phyloP scores from a whole-genome alignment of 305 asterid genomes.

The Andrographis paniculata region DNA sequence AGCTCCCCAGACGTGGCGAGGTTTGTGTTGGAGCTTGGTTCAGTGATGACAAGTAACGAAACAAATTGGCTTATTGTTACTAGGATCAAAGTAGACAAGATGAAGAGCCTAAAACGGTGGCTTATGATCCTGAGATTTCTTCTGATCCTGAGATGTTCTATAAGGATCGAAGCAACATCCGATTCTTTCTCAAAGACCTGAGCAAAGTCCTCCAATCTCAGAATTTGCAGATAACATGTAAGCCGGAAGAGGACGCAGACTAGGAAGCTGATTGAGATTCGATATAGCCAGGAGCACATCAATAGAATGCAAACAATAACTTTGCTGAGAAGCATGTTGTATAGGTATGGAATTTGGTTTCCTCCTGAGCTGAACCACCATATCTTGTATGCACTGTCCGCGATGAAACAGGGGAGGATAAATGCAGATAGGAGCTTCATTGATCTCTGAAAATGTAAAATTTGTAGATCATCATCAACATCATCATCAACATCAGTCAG shows the following conservation, averaged over 20 bases:
- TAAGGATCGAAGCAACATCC: conserved; percentile 54
- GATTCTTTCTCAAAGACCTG: conserved; percentile 56
- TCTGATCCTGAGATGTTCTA: conserved; percentile 78
- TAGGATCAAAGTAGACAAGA: conserved; percentile 48
- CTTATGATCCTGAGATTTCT: conserved; percentile 72
- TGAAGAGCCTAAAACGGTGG: conserved; percentile 75
- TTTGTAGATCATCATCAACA: neutral
- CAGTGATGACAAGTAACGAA: conserved; percentile 53
- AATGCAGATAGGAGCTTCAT: conserved; percentile 68
- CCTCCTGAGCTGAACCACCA: conserved; percentile 93
- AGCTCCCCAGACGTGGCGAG: conserved; percentile 72
- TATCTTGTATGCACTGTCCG: conserved; percentile 58
- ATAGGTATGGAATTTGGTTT: conserved; percentile 60
- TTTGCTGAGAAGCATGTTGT: conserved; percentile 52
- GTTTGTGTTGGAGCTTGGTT: conserved; percentile 37
- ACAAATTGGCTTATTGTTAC: conserved; percentile 75
- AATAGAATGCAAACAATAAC: conserved; percentile 44
- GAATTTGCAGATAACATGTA: conserved; percentile 65
- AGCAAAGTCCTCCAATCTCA: conserved; percentile 70
- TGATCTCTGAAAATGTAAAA: conserved; percentile 56
- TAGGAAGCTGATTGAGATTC: conserved; percentile 61
- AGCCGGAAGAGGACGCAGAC: conserved; percentile 83
- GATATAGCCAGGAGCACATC: conserved; percentile 76
- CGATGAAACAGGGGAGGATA: conserved; percentile 73
- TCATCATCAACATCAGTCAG: neutral